These are phyloP conservation scores for Pyrenula aspistea DNA, from an alignment of 495 filamentous ascomycete species.

Conservation along the genomic window DNA sequence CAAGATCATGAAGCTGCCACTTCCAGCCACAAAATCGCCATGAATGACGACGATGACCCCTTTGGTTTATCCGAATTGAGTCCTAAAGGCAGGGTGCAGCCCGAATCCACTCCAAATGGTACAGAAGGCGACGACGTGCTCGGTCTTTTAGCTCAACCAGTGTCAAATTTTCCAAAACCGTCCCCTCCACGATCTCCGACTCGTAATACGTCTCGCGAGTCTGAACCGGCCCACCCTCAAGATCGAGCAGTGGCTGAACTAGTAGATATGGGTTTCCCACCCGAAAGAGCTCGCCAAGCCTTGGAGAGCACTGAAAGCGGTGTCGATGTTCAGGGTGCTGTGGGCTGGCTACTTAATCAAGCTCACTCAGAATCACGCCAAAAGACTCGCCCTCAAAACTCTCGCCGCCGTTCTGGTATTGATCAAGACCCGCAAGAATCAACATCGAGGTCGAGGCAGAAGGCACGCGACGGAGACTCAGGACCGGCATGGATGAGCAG, in stretches of 20 bases:
- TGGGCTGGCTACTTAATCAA: constrained; percentile 80
- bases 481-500: constrained; percentile 33
- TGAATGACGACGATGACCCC: constrained; percentile 58
- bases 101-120: constrained; percentile 19
- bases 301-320: constrained; percentile 68
- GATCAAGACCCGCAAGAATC: neutral
- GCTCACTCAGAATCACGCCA: constrained; percentile 64
- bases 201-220: constrained; percentile 31
- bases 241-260: constrained; percentile 81
- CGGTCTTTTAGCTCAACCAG: constrained; percentile 73
- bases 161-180: constrained; percentile 57
- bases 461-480: constrained; percentile 21
- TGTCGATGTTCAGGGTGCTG: constrained; percentile 73
- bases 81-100: constrained; percentile 19
- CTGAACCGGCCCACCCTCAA: constrained; percentile 42
- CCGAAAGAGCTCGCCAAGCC: constrained; percentile 66
- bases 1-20: constrained; percentile 10
- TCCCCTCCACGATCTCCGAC: constrained; percentile 22
- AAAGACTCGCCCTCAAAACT: constrained; percentile 32
- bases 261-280: constrained; percentile 89
- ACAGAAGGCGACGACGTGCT: constrained; percentile 60
- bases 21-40: constrained; percentile 9
- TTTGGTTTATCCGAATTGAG: constrained; percentile 71
- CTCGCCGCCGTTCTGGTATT: constrained; percentile 10
- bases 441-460: constrained; percentile 18